These are phyloP conservation scores for Hippophae rhamnoides DNA, from an alignment of 306 rosid genomes.

Conservation along the genomic window DNA sequence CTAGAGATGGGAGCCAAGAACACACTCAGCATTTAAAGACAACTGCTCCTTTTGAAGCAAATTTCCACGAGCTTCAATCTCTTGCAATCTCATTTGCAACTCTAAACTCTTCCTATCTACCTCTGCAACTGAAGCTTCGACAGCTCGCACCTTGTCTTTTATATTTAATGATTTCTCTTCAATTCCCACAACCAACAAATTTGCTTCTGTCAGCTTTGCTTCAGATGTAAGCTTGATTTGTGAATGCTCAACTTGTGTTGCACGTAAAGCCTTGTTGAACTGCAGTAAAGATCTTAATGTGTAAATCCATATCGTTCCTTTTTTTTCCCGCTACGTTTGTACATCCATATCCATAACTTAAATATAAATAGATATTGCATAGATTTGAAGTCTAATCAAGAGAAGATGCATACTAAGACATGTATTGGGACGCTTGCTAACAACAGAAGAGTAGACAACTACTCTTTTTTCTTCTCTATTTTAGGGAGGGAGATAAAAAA, in stretches of 20 bases:
- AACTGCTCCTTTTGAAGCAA: constrained; percentile 57
- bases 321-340: too few species aligned
- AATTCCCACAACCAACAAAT: constrained; percentile 53
- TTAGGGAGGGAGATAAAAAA: too few species aligned
- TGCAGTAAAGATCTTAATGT: constrained; percentile 19
- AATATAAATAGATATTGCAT: too few species aligned
- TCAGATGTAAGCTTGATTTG: constrained; percentile 41
- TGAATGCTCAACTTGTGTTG: constrained; percentile 44
- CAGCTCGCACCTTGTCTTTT: constrained; percentile 56
- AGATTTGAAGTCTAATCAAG: too few species aligned
- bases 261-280: constrained; percentile 71
- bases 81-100: constrained; percentile 65
- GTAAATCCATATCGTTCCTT: too few species aligned
- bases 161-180: constrained; percentile 61
- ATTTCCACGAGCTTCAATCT: constrained; percentile 63
- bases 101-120: constrained; percentile 54
- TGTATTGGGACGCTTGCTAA: too few species aligned
- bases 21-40: constrained; percentile 65
- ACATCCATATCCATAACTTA: too few species aligned
- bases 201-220: constrained; percentile 58
- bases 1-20: not conserved
- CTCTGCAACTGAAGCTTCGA: constrained; percentile 73
- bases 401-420: too few species aligned
- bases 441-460: too few species aligned
- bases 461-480: too few species aligned